Evolutionary conservation across 805 yeast genomes (phyloP), one percentile per base, ranked within the genome.

Genomic region (Candida krabiensis): DNA sequence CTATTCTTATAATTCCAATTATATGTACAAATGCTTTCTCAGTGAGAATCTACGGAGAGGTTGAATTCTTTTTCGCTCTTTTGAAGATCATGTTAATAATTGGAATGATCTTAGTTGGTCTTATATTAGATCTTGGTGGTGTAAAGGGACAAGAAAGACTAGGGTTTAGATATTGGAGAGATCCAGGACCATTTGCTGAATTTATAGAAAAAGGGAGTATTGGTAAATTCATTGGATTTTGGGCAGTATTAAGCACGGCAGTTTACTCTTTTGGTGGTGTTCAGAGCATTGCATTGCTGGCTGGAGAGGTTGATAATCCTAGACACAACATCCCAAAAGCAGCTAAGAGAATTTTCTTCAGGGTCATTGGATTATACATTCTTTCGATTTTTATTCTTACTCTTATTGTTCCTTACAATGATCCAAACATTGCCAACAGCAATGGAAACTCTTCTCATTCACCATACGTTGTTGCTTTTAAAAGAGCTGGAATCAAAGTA

Each of bases 391-490:
- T 72, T 46, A 63, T 68, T 47, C 57, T 72, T 42, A 74, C 76
- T 36, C 66, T 70, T 67, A 63, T 70, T 50, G 77, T 69, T 35
- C 58, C 69, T 27, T 58, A 66, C 22, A 58, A 54, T 19, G 70
- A 69, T 48, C 60, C 58, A 31, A 50, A 58, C 34, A 61, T 69
- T 15, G 65, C 70, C 27, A 77, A 75, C 49, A 36, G 54, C 13
- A 46, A 63, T 9, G 77, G 78, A 42, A 88, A 88, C 2, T 73
- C 80, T 23, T 86, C 89, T 12, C 38, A 35, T 17, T 82, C 90
- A 6, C 95, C 95, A 24, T 85, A 82, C 51, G 88, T 83, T 34
- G 77, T 84, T 53, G 95, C 90, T 33, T 78, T 86, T 50, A 72
- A 75, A 49, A 71, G 69, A 46, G 83, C 85, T 17, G 64, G 71